phyloP scores from a whole-genome alignment of 192 early-diverging fungal genomes.

The Coemansia aciculifera region DNA sequence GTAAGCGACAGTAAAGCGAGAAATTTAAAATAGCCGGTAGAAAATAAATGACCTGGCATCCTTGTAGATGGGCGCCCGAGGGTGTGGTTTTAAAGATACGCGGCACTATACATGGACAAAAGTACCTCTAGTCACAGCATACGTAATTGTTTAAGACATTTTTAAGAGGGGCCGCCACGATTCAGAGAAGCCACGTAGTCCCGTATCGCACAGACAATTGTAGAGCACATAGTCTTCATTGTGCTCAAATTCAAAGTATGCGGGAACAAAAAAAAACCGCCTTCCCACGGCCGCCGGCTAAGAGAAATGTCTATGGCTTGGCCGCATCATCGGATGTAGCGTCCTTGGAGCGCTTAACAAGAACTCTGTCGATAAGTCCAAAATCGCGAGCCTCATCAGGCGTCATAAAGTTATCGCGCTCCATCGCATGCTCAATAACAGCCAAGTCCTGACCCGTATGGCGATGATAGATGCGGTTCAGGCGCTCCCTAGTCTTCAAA shows the following conservation, averaged over 20 bases:
- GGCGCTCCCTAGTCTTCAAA: slow-evolving; percentile 73
- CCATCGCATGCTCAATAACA: slow-evolving; percentile 85
- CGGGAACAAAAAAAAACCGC: not conserved
- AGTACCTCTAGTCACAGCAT: not conserved
- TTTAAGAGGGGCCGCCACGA: not conserved
- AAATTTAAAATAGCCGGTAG: not conserved
- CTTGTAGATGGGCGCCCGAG: not conserved
- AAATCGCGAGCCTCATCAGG: slow-evolving; percentile 85
- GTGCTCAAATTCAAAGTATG: not conserved
- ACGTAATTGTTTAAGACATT: slow-evolving; percentile 6
- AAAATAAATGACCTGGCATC: not conserved
- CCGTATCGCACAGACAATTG: not conserved
- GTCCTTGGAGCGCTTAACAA: slow-evolving; percentile 64
- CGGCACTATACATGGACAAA: too few relatives aligned
- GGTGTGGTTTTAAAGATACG: not conserved
- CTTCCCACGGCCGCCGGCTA: not conserved
- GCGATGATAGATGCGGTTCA: slow-evolving; percentile 84
- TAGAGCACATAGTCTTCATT: not conserved
- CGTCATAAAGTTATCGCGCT: slow-evolving; percentile 94
- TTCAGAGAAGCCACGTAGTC: not conserved
- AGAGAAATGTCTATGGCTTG: not conserved
- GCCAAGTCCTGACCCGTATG: slow-evolving; percentile 84
- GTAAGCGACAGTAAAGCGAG: not conserved
- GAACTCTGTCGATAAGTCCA: slow-evolving; percentile 88
- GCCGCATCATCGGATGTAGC: not conserved